Evolutionary conservation across 129 eudicot species (phyloP), one percentile per base, ranked within the genome.

Genomic region (Flaveria ramosissima): DNA sequence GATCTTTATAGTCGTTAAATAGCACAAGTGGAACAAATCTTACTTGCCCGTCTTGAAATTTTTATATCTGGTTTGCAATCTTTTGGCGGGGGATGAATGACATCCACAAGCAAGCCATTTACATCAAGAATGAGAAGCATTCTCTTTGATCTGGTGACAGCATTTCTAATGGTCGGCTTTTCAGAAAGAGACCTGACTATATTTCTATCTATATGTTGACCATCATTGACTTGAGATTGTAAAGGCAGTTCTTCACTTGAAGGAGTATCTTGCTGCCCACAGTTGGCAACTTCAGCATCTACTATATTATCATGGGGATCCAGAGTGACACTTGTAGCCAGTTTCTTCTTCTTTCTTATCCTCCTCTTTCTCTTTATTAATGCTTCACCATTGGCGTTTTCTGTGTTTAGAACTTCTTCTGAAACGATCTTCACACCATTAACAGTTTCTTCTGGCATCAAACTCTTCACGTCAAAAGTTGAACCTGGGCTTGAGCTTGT

Each of bases 61-160:
- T 63, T 82, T 78, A 11, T 83, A 77, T 91, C 97, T 23, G 87
- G 82, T 85, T 78, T 86, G 65, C 75, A 61, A 24, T 81, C 85
- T 79, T 87, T 89, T 67, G 97, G 98, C 16, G 92, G 82, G 7
- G 93, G 97, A 73, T 20, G 52, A 69, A 94, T 83, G 48, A 94
- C 76, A 83, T 91, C 85, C 3, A 90, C 97, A 39, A 94, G 88
- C 76, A 94, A 76, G 11, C 98, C 98, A 76, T 94, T 94, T n/a
- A 94, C 75, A 75, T 94, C 98, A 83, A 94, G 96, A 72, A 94
- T 77, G 19, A 94, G 84, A 78, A 94, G 97, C 68, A 83, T 94
- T 84, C 84, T 85, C 67, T 79, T 89, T 39, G 78, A n/a, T 51
- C 24, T 78, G 13, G 47, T 66, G 65, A 50, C 27, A 15, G 20